These are phyloP conservation scores for Triticum urartu DNA, from an alignment of 176 grass and related monocot genomes.

Conservation along the genomic window DNA sequence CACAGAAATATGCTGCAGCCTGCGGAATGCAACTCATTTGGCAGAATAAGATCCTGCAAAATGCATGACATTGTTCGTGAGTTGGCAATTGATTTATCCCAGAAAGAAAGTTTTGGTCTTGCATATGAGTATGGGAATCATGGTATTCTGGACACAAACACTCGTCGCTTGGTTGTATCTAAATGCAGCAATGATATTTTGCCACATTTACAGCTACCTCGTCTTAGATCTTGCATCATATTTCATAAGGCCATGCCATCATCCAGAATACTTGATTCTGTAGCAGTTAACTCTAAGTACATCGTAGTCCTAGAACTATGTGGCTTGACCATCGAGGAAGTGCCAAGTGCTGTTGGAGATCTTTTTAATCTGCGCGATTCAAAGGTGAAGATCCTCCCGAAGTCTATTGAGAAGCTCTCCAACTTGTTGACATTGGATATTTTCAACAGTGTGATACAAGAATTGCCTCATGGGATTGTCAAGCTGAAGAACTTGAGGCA, in stretches of 20 bases:
- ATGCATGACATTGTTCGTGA: neutral
- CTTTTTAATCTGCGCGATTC: neutral
- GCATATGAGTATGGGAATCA: neutral
- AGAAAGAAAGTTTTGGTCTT: neutral
- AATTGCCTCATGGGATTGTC: too few relatives aligned
- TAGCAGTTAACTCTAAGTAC: neutral
- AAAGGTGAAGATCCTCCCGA: neutral
- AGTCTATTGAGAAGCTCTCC: neutral
- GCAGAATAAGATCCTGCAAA: neutral
- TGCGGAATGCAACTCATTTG: neutral
- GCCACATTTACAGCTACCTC: too few relatives aligned
- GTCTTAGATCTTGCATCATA: neutral
- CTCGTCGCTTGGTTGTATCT: neutral
- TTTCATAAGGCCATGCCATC: neutral
- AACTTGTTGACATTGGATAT: too few relatives aligned
- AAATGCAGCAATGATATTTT: neutral
- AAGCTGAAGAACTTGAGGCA: too few relatives aligned
- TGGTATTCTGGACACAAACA: neutral
- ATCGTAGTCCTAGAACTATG: neutral
- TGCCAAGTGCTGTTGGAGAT: neutral
- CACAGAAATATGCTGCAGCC: neutral
- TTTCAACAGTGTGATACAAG: too few relatives aligned
- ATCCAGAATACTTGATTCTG: neutral
- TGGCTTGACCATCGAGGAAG: neutral
- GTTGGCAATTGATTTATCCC: neutral